phyloP scores from a whole-genome alignment of 805 yeast species.

The Jamesozyma lodderae region DNA sequence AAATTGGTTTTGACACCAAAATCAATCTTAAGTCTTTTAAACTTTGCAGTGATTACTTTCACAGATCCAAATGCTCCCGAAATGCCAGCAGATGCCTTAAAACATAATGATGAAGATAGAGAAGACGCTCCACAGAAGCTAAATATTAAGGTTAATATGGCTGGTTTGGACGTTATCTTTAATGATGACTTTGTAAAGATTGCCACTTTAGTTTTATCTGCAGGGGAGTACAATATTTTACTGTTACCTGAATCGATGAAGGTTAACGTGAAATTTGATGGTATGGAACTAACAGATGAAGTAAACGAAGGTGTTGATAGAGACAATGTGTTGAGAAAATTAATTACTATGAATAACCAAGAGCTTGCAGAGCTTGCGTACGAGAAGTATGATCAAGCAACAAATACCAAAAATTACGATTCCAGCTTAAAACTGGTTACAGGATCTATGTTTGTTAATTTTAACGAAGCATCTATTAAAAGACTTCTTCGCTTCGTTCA shows the following conservation, averaged over 20 bases:
- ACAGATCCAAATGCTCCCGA: conserved; percentile 68
- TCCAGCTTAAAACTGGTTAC: conserved; percentile 36
- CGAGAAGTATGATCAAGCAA: conserved; percentile 63
- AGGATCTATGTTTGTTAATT: conserved; percentile 67
- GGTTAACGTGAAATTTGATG: conserved; percentile 66
- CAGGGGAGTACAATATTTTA: conserved; percentile 59
- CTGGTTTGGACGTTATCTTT: conserved; percentile 62
- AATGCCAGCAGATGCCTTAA: conserved; percentile 59
- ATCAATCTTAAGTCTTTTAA: conserved; percentile 67
- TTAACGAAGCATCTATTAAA: conserved; percentile 72
- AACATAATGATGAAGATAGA: conserved; percentile 52
- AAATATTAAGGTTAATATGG: conserved; percentile 56
- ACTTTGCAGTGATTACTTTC: conserved; percentile 78
- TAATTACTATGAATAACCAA: conserved; percentile 73
- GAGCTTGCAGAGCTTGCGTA: conserved; percentile 69
- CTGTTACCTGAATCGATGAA: conserved; percentile 72
- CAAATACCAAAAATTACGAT: conserved; percentile 39
- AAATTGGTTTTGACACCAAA: conserved; percentile 66
- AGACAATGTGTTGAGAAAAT: conserved; percentile 50
- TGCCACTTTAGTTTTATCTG: conserved; percentile 67
- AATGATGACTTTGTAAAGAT: conserved; percentile 77
- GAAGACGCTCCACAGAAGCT: conserved; percentile 66
- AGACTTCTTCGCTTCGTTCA: conserved; percentile 57
- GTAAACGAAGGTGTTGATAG: conserved; percentile 52
- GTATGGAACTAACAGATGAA: conserved; percentile 69